Percentiles rank a stretch among this genome's conserved stretches.
These are phyloP conservation scores for Dovyalis caffra DNA, from an alignment of 345 rosid genomes.

Conservation along the genomic window DNA sequence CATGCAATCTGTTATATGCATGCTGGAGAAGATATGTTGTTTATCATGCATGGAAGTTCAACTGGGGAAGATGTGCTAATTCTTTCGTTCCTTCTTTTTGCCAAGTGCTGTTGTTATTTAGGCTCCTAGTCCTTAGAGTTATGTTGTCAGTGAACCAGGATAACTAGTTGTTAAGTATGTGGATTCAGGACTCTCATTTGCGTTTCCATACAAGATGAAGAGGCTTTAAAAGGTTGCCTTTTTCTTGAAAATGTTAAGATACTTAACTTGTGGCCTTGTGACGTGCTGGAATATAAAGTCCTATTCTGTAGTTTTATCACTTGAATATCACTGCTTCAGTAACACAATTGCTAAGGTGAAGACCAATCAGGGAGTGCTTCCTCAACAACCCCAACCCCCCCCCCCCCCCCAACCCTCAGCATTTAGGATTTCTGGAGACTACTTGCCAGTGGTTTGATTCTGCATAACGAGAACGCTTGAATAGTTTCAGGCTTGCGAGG, in stretches of 20 bases:
- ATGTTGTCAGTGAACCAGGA: not conserved
- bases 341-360: not conserved
- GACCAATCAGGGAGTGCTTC: not conserved
- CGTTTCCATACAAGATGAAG: not conserved
- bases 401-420: too few species aligned
- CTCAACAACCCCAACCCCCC: too few species aligned
- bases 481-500: conserved; percentile 1
- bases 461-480: not conserved
- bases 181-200: not conserved
- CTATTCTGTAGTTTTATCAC: not conserved
- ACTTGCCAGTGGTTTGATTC: not conserved
- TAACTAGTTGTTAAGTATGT: conserved; percentile 1
- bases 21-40: not conserved
- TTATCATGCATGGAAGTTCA: not conserved
- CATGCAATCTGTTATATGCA: not conserved
- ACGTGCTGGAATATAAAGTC: not conserved
- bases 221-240: not conserved
- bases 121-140: not conserved
- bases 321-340: too few species aligned
- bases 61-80: not conserved
- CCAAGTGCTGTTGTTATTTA: not conserved
- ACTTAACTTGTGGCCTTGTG: not conserved
- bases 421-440: not conserved
- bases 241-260: not conserved
- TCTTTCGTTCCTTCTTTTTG: not conserved